Evolutionary conservation across 2,329 filamentous ascomycete species (phyloP).

Genomic region (Chrysoporthe puriensis): DNA sequence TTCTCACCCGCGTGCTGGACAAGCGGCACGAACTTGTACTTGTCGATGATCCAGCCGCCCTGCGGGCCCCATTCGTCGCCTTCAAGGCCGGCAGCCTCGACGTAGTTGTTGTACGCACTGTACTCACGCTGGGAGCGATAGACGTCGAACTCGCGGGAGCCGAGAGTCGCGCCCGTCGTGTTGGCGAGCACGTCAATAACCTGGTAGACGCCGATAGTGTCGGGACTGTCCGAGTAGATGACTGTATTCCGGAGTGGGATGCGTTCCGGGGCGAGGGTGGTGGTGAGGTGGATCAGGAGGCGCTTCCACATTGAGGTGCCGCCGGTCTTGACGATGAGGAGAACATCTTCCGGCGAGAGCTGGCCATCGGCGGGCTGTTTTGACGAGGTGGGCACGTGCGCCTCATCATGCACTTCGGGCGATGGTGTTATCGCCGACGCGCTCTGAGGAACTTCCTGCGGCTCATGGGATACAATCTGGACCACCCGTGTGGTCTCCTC

Average conservation of each 20-base stretch:
- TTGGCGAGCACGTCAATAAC: slow-evolving; percentile 36
- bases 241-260: slow-evolving; percentile 33
- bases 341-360: slow-evolving; percentile 14
- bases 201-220: slow-evolving; percentile 33
- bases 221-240: slow-evolving; percentile 35
- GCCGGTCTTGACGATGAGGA: slow-evolving; percentile 35
- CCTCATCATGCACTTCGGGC: not conserved
- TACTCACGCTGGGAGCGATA: slow-evolving; percentile 34
- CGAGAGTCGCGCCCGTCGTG: slow-evolving; percentile 29
- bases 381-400: not conserved
- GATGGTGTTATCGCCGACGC: not conserved
- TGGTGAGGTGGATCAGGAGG: slow-evolving; percentile 35
- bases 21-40: slow-evolving; percentile 28
- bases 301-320: slow-evolving; percentile 35
- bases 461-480: not conserved
- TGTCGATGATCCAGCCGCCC: slow-evolving; percentile 26
- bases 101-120: slow-evolving; percentile 33
- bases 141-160: slow-evolving; percentile 29
- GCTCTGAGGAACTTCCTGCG: not conserved
- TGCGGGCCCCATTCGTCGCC: slow-evolving; percentile 19
- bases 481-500: not conserved
- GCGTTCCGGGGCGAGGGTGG: slow-evolving; percentile 33
- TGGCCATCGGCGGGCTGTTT: not conserved
- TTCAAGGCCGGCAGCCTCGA: slow-evolving; percentile 30
- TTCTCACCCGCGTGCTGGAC: slow-evolving; percentile 22